Evolutionary conservation across 1,284 basidiomycete species (phyloP), one percentile per base, ranked within the genome.

Genomic region (Apiotrichum porosum): DNA sequence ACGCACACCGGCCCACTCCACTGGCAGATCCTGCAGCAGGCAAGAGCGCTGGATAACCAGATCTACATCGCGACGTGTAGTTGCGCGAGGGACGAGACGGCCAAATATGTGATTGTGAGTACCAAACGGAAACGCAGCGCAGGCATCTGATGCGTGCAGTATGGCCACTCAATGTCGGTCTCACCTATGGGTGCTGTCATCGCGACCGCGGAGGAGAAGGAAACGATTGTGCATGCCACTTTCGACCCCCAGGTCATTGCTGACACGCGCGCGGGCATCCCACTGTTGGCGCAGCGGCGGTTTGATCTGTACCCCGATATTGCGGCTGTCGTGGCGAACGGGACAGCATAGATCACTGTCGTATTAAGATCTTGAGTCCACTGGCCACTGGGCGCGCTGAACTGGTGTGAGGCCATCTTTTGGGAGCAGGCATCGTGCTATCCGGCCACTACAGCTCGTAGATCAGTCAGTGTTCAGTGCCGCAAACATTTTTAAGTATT

Each of bases 41-140:
- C 82, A 41, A 79, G 90, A 41, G 91, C 91, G 8, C 80, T 88
- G 13, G 91, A 95, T 66, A 93, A 94, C 63, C 91, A 95, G 71
- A 80, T 94, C 15, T 95, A 82, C 72, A 81, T 92, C 57, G 79
- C 85, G 1, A 91, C 88, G 82, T 93, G 89, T 69, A 93, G 89
- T 57, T 88, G 89, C 31, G 91, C 92, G 1, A 80, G 91, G 23
- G 86, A 93, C 54, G 65, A 83, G 56, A 79, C 74, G 15, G 84
- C 86, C 62, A 45, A 36, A 15, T 50, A 50, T 28, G 37, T 42
- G 10, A 84, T 87, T 47, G 86, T 88, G 60, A 59, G 84, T 75
- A 14, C 13, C 26, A 28, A 6, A 28, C 26, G 26, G 6, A 81
- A 17, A 17, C 32, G 17, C 13, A 15, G 13, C 32, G 6, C 17